These are phyloP conservation scores for Xylona heveae DNA, from an alignment of 495 filamentous ascomycete genomes.

Conservation along the genomic window DNA sequence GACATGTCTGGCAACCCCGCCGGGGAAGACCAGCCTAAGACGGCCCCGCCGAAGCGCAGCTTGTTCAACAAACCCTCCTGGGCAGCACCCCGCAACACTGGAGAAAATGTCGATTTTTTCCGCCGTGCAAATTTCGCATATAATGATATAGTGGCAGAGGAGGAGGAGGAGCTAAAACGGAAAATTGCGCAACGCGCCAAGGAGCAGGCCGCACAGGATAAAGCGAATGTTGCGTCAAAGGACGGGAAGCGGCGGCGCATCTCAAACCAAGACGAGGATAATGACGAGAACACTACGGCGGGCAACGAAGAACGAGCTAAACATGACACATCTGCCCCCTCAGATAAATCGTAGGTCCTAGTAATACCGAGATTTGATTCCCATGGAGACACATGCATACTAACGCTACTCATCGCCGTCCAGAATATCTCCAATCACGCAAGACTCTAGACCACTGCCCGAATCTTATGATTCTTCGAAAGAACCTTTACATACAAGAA, in stretches of 20 bases:
- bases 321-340: too few relatives aligned
- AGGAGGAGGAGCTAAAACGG: slow-evolving; percentile 17
- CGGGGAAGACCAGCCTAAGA: not conserved
- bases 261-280: slow-evolving; percentile 1
- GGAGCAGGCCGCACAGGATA: slow-evolving; percentile 6
- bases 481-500: too few relatives aligned
- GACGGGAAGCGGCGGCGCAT: slow-evolving; percentile 3
- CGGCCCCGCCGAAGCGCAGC: slow-evolving; percentile 24
- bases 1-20: not conserved
- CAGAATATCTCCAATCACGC: too few relatives aligned
- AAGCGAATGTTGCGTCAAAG: slow-evolving; percentile 7
- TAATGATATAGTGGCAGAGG: slow-evolving; percentile 33
- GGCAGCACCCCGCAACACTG: slow-evolving; percentile 19
- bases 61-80: slow-evolving; percentile 50
- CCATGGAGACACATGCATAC: too few relatives aligned
- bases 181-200: slow-evolving; percentile 12
- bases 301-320: not conserved
- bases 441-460: too few relatives aligned
- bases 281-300: not conserved
- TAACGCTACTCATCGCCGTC: too few relatives aligned
- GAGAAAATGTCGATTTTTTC: slow-evolving; percentile 37
- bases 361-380: too few relatives aligned
- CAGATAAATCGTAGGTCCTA: too few relatives aligned
- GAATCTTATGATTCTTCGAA: too few relatives aligned
- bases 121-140: slow-evolving; percentile 43